A percentile compares a stretch with the other conserved stretches of the same genome.
Evolutionary conservation across 108 stramenopile species (phyloP).

Genomic region (Skeletonema menzelii): DNA sequence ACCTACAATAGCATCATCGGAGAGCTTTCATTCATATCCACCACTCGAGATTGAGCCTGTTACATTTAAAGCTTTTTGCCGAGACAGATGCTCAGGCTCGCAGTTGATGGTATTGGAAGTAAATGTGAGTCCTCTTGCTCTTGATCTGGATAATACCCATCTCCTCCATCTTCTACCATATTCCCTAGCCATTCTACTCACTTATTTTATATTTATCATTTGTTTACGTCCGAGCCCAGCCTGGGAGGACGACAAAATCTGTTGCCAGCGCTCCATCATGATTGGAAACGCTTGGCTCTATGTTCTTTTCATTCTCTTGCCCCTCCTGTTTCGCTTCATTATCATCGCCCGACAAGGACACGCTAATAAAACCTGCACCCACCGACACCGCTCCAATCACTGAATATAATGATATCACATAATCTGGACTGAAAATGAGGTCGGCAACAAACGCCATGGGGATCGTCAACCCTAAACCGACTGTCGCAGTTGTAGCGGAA

Average conservation of each 20-base stretch:
- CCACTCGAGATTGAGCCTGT: too few species aligned
- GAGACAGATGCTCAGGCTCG: too few species aligned
- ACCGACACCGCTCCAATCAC: not conserved
- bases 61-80: too few species aligned
- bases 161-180: too few species aligned
- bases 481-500: slow-evolving; percentile 21
- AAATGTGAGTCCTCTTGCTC: too few species aligned
- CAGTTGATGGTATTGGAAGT: too few species aligned
- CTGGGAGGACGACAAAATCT: not conserved
- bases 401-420: not conserved
- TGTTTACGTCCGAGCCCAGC: not conserved
- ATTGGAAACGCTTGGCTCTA: not conserved
- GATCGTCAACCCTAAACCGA: slow-evolving; percentile 33
- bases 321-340: not conserved
- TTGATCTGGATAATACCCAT: too few species aligned
- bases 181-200: too few species aligned
- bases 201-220: not conserved
- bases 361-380: not conserved
- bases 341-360: not conserved
- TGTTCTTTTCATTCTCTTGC: not conserved
- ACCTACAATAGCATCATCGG: too few species aligned
- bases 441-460: slow-evolving; percentile 39
- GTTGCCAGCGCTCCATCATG: not conserved
- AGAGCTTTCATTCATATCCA: too few species aligned
- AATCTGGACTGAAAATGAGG: not conserved